Evolutionary conservation across 805 yeast species (phyloP), one percentile per base, ranked within the genome.

Genomic region (Yarrowia sp.): DNA sequence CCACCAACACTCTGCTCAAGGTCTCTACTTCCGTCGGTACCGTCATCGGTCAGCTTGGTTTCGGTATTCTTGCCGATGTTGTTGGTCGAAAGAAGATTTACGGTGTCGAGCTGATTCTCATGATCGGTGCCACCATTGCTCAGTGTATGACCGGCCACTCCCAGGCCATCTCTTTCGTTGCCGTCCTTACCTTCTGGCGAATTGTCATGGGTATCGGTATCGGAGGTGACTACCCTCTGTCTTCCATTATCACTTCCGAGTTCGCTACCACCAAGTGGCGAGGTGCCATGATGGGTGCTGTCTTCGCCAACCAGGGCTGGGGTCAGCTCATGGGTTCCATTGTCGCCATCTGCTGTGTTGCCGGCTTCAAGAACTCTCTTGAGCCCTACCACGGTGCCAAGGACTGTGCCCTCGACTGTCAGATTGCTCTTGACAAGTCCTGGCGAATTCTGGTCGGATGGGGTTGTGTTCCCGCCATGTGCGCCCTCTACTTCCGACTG

Each of bases 211-310:
- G 97, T 84, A 89, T 92, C 75, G 97, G 97, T 87, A 92, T 92
- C 74, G 97, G 97, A 83, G 97, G 97, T 85, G 97, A 92, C 82
- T 92, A 92, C 79, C 97, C 97, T 73, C 84, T 92, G 75, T 91
- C 97, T 16, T 91, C 97, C n/a, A 89, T 92, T 78, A 92, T 92
- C 73, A 89, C 97, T 10, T 89, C 97, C 70, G 97, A 92, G 83
- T 92, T 92, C 76, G 85, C 97, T 36, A 91, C 97, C 70, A 92
- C 97, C 73, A 91, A 90, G 80, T 92, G 97, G 97, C 90, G 97
- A 87, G 97, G 97, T 85, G 97, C 97, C 72, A 91, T 91, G 75
- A 92, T 92, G 97, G 92, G 91, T 77, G 97, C 97, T 38, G 97
- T 92, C 69, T 93, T 93, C 80, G 94, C 97, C 69, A 92, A 92